These are phyloP conservation scores for Trypanosoma rangeli DNA, from an alignment of 208 protist species.

Conservation along the genomic window DNA sequence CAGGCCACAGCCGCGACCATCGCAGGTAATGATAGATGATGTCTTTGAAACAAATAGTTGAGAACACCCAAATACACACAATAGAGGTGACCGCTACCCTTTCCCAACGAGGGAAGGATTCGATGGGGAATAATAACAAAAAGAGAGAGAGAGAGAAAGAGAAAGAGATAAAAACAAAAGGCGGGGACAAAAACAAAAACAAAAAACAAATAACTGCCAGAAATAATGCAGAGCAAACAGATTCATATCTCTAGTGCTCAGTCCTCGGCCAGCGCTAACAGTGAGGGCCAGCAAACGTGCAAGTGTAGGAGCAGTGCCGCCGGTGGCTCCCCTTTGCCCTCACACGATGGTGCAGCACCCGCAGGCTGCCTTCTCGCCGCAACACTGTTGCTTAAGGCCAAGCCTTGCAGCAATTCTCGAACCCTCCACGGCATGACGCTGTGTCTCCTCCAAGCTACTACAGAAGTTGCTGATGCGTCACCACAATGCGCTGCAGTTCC, in stretches of 20 bases:
- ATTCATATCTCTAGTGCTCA: background rate
- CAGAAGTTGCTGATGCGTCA: slow-evolving; percentile 27
- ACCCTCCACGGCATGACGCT: background rate
- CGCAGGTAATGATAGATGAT: background rate
- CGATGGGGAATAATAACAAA: too few relatives aligned
- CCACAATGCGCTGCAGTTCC: slow-evolving; percentile 3
- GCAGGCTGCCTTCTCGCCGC: background rate
- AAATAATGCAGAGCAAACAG: background rate
- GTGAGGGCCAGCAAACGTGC: background rate
- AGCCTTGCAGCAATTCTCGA: background rate
- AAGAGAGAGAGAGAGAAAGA: background rate
- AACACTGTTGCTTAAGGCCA: background rate
- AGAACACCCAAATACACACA: too few relatives aligned
- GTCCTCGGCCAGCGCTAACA: background rate
- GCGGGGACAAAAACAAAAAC: slow-evolving; percentile 5
- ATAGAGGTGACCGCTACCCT: too few relatives aligned
- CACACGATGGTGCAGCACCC: slow-evolving; percentile 5
- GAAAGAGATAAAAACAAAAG: slow-evolving; percentile 12
- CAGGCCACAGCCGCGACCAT: background rate
- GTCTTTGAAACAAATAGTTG: too few relatives aligned
- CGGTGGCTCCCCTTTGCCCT: background rate
- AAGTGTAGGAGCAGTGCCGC: background rate
- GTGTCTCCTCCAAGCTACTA: slow-evolving; percentile 17
- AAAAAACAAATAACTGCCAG: background rate
- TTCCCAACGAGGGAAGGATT: too few relatives aligned